Base-by-base conservation (phyloP, 176 grass and related monocot genomes). In the Ampelocalamus luodianensis region DNA sequence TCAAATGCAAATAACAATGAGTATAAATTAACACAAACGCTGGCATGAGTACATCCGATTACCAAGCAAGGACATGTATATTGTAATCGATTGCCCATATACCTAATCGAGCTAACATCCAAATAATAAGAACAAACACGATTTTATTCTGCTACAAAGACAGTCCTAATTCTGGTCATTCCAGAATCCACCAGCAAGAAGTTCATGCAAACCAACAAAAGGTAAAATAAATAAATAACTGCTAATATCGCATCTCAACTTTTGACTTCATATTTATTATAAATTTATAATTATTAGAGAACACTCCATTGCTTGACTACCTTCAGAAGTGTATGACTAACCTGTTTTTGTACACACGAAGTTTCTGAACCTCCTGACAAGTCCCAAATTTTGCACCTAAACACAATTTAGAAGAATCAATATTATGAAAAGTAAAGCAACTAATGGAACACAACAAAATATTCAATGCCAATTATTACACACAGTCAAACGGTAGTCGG, bases 311-410 rank as follows among this genome's bases (percentile, higher is more conserved):
- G 23, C 65, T 74, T 81, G 22, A 26, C 72, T 65, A 40, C 9
- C 20, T 68, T 42, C 5, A 29, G 71, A 85, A 43, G 5, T 42
- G n/a, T 43, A 74, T 68, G 63, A 78, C 69, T 79, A 85, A 99
- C 97, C 90, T 96, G 85, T 99, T 96, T 84, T 82, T 93, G 84
- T 94, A 96, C 55, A 90, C 78, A 72, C 34, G 55, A 84, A 94
- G 93, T 83, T 91, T 99, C 85, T 99, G 97, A 76, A 94, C 71
- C 90, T 96, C 93, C 74, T 91, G 93, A 63, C 93, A 94, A 79
- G 66, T 86, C 56, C 92, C 97, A 87, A 88, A 99, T 87, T 91
- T 99, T 76, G 90, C 92, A 91, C 97, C 97, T 99, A 89, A 29
- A 83, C 50, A 70, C 37, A 76, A 92, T 49, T 68, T 63, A 81